Base-by-base conservation (phyloP, 257 asterid genomes). In the Nicotiana paniculata region DNA sequence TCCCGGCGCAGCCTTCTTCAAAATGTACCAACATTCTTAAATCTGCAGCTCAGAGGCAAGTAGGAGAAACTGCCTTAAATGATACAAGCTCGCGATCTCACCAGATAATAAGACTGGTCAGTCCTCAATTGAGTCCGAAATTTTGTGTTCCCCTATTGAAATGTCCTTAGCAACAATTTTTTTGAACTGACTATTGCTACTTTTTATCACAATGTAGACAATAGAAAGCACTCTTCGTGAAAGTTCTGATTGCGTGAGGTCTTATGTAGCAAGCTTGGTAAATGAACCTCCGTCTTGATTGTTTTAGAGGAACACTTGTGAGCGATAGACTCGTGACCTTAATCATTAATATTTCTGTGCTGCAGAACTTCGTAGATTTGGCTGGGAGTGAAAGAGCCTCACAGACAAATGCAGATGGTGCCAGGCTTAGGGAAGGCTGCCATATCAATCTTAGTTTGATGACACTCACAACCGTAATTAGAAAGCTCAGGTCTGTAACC, bases 331-430 rank as follows among this genome's bases (percentile, higher is more conserved):
- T 4, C 66, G 16, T 53, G 5, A 75, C 5, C 63, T 28, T 75
- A 26, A 65, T 66, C 26, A 57, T 28, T 82, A 46, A 59, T 37
- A 24, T 72, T 18, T 39, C 77, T 74, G 26, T 82, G 51, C 61
- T 85, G 85, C 93, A 95, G 98, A 95, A 95, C 88, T 95, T 95
- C 70, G 98, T 95, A 4, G 98, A 95, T 89, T 89, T 95, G 87
- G 98, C 98, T 82, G 98, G 98, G 83, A 95, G 98, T 82, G 98
- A 95, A 85, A 90, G 97, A 84, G 95, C 98, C 26, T 87, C 97
- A 75, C 98, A 95, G 87, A 93, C 98, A 81, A 91, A 95, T 82
- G 97, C 98, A 75, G 98, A 95, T 63, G 98, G 98, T 79, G 92
- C 90, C 65, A 89, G 98, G 88, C 98, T 95, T 79, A 88, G 98